phyloP scores from a whole-genome alignment of 306 rosid species.

The Begonia masoniana region DNA sequence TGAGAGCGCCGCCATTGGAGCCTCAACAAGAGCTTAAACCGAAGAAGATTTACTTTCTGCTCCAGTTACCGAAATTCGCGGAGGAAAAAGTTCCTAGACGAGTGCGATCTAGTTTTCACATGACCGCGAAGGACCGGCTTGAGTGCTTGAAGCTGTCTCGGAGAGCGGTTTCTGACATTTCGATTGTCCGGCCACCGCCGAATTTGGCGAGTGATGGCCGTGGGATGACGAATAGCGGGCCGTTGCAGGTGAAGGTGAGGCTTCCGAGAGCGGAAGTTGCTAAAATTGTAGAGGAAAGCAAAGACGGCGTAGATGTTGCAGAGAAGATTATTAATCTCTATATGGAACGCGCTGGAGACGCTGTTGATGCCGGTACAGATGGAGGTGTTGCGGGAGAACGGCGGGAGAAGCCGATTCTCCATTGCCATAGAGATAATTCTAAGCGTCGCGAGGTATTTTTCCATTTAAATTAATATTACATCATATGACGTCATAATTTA shows the following conservation, averaged over 20 bases:
- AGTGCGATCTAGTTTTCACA: conserved; percentile 38
- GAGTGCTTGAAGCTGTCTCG: conserved; percentile 67
- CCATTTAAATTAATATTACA: no score
- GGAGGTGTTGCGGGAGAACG: neutral
- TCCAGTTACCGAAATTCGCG: conserved; percentile 33
- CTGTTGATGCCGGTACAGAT: neutral
- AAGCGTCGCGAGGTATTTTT: neutral
- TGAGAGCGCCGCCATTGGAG: conserved; percentile 60
- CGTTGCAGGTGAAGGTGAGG: conserved; percentile 44
- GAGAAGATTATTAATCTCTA: conserved; percentile 53
- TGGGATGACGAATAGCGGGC: conserved; percentile 10
- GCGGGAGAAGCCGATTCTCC: conserved; percentile 17
- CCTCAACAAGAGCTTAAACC: conserved; percentile 42
- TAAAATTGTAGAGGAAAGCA: conserved; percentile 50
- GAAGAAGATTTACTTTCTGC: conserved; percentile 42
- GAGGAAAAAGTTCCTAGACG: conserved; percentile 16
- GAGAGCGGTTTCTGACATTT: conserved; percentile 46
- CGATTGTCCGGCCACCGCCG: conserved; percentile 10
- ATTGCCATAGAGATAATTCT: conserved; percentile 6
- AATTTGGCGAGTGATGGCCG: conserved; percentile 3
- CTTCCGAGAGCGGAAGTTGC: conserved; percentile 51
- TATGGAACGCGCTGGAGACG: conserved; percentile 12
- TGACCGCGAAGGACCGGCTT: conserved; percentile 64
- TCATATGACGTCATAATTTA: no score
- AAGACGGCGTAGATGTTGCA: conserved; percentile 35